Conservation (phyloP, 768 basidiomycete species). For the Naganishia kalamii region DNA sequence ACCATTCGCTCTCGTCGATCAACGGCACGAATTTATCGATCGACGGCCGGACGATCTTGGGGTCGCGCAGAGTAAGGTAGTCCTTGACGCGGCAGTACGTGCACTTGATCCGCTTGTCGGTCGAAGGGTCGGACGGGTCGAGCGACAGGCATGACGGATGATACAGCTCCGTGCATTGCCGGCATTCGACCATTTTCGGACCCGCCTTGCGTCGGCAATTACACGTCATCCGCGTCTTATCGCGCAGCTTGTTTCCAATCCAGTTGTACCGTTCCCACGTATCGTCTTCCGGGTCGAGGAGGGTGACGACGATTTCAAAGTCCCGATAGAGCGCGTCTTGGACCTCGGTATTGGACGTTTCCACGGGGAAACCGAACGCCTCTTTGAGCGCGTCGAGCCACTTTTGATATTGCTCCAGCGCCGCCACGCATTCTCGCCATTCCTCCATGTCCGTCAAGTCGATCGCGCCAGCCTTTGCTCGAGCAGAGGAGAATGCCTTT, state of each 20-base stretch:
- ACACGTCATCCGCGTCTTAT: slow-evolving; percentile 28
- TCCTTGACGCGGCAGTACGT: slow-evolving; percentile 20
- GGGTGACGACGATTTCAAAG: slow-evolving; percentile 22
- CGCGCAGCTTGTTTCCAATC: slow-evolving; percentile 10
- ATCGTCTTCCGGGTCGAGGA: slow-evolving; percentile 36
- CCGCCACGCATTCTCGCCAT: slow-evolving; percentile 31
- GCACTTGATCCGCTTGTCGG: slow-evolving; percentile 17
- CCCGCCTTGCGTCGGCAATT: slow-evolving; percentile 37
- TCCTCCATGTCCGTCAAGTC: slow-evolving; percentile 36
- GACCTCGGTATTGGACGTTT: slow-evolving; percentile 18
- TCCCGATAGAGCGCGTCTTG: slow-evolving; percentile 4
- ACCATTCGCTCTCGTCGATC: slow-evolving; percentile 29
- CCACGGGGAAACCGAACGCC: slow-evolving; percentile 19
- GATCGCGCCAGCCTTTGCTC: slow-evolving; percentile 32
- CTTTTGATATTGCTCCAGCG: slow-evolving; percentile 29
- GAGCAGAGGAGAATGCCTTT: slow-evolving; percentile 31
- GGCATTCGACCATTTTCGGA: slow-evolving; percentile 38
- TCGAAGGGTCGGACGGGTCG: slow-evolving; percentile 22
- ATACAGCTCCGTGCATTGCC: slow-evolving; percentile 34
- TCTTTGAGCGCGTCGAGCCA: slow-evolving; percentile 31
- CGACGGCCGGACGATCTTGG: slow-evolving; percentile 25
- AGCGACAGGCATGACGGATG: slow-evolving; percentile 39
- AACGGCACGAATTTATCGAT: slow-evolving; percentile 28
- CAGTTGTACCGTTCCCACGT: too few species aligned
- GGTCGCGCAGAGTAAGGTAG: slow-evolving; percentile 30